phyloP scores from a whole-genome alignment of 139 green algal species.

The Raphidocelis subcapitata region DNA sequence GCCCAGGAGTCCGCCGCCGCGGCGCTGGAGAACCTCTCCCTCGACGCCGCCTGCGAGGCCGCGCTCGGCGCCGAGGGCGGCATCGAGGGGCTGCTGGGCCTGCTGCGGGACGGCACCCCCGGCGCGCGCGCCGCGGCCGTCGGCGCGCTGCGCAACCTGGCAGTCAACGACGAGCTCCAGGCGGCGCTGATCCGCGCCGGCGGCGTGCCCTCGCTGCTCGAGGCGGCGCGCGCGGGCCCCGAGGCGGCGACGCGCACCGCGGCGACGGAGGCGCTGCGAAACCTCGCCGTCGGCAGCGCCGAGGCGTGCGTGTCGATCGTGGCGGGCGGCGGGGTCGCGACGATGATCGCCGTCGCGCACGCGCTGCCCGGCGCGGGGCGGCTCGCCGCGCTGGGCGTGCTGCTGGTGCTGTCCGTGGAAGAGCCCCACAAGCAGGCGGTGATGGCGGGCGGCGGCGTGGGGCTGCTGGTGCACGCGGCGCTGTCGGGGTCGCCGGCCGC shows the following conservation, averaged over 20 bases:
- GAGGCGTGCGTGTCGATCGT: conserved; percentile 1
- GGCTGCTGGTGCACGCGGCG: conserved; percentile 23
- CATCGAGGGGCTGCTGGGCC: conserved; percentile 14
- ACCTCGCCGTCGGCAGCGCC: conserved; percentile 20
- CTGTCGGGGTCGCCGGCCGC: conserved; percentile 15
- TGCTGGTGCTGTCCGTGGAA: conserved; percentile 24
- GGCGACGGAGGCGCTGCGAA: conserved; percentile 21
- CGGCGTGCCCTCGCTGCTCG: conserved; percentile 3
- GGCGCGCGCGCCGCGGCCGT: conserved; percentile 14
- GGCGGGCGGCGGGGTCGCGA: not conserved
- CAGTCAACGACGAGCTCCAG: conserved; percentile 18
- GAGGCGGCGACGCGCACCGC: conserved; percentile 17
- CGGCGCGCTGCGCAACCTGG: conserved; percentile 26
- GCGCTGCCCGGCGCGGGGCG: conserved; percentile 15
- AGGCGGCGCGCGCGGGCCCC: not conserved
- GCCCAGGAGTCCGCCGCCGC: conserved; percentile 23
- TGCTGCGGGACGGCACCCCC: conserved; percentile 22
- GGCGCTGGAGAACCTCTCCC: conserved; percentile 19
- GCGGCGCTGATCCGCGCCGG: conserved; percentile 10
- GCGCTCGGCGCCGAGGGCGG: conserved; percentile 18
- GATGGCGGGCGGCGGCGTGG: conserved; percentile 5
- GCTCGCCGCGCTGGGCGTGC: conserved; percentile 14
- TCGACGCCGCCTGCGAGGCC: conserved; percentile 16
- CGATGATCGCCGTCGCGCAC: conserved; percentile 11
- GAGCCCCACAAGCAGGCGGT: conserved; percentile 10